phyloP scores from a whole-genome alignment of 2,329 filamentous ascomycete genomes.

The Hymenotorrendiella dingleyae region DNA sequence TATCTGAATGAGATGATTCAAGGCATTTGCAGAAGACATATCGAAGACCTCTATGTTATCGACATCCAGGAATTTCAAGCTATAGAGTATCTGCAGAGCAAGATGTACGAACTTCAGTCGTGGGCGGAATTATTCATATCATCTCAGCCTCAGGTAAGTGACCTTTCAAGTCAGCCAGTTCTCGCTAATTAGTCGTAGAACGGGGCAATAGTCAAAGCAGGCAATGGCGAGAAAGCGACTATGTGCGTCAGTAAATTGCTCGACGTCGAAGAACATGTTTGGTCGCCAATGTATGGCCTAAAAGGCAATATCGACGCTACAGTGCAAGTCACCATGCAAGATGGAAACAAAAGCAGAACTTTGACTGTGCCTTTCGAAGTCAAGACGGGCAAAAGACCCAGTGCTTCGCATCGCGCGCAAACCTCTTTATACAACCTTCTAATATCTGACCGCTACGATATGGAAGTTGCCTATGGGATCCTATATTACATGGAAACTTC shows the following conservation, averaged over 20 bases:
- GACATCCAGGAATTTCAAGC: constrained; percentile 68
- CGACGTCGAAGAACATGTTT: constrained; percentile 95
- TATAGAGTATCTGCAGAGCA: constrained; percentile 72
- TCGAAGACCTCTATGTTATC: constrained; percentile 87
- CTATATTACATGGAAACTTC: constrained; percentile 94
- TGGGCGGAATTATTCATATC: constrained; percentile 84
- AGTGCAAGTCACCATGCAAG: constrained; percentile 76
- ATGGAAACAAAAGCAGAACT: constrained; percentile 58
- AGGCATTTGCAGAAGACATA: constrained; percentile 64
- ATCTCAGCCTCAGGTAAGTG: constrained; percentile 57
- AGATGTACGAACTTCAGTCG: constrained; percentile 71
- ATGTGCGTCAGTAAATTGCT: constrained; percentile 91
- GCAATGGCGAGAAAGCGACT: constrained; percentile 67
- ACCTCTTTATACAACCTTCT: constrained; percentile 91
- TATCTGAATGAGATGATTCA: constrained; percentile 65
- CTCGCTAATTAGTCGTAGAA: constrained; percentile 35
- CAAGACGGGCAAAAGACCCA: constrained; percentile 86
- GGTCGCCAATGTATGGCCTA: constrained; percentile 95
- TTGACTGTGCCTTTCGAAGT: constrained; percentile 90
- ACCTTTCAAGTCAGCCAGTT: neutral
- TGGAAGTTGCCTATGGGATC: constrained; percentile 83
- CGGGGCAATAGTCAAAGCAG: constrained; percentile 71
- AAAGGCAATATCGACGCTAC: constrained; percentile 98
- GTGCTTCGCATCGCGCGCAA: constrained; percentile 80
- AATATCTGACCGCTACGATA: constrained; percentile 89